Base-by-base conservation (phyloP, 768 basidiomycete species). In the Pleurotus sapidus region DNA sequence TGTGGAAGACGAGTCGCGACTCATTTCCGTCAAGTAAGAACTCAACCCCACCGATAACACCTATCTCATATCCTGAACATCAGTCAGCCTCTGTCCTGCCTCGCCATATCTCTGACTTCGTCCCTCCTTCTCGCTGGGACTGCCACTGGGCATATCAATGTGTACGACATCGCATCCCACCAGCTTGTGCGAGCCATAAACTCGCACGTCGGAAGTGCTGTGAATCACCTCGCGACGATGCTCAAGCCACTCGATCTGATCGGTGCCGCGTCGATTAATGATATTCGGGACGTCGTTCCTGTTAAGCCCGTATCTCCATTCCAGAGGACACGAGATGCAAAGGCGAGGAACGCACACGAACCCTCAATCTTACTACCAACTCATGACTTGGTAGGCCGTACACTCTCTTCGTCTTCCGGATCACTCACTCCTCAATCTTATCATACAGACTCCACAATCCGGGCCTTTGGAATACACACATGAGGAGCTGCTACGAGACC, bases 131-230 rank as follows among this genome's bases (percentile, higher is more conserved):
- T 98, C n/a, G 84, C 85, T 30, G 95, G 96, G 18, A 95, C 93
- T 0, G 68, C 80, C 2, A 70, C 80, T 1, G 93, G 93, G 2
- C 67, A 84, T 11, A 81, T 98, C 49, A 81, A 92, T 57, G 70
- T 94, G 39, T 93, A 95, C 68, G 91, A 97, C 60, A 81, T 96
- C 27, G 84, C 92, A 1, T 96, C 96, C 0, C 92, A 95, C 65
- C 95, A 98, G 67, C 84, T 86, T 25, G 74, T 97, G 24, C 89
- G 95, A 46, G 88, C 89, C 24, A 85, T 98, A 61, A 80, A 83
- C 15, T 77, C 87, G 0, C 88, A 84, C 68, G 88, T 85, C 62
- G 83, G 84, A 45, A 68, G 84, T 63, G 70, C 83, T 30, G 86
- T 98, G 67, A 86, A 91, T 14, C 77, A 86, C 69, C 70, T 99